Base-by-base conservation (phyloP, 1,284 basidiomycete genomes). In the Malassezia furfur region DNA sequence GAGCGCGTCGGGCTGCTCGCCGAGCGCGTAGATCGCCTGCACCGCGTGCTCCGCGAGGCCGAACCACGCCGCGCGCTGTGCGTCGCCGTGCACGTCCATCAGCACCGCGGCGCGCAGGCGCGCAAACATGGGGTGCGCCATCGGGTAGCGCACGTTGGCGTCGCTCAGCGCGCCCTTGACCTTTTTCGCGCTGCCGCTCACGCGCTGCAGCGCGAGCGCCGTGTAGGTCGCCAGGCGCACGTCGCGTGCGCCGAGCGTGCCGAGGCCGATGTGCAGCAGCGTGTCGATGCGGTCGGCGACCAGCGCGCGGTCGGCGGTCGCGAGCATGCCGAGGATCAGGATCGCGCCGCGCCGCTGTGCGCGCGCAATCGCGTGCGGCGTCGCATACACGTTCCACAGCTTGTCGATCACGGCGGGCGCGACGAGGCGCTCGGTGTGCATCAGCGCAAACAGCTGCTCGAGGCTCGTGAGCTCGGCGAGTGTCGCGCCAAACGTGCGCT, bases 131-230 rank as follows among this genome's bases (percentile, higher is more conserved):
- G 83, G 80, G 60, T 85, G 87, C 40, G 86, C 84, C 87, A 96
- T 96, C 2, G 86, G 85, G 50, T 91, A 79, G 3, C 93, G 84
- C 52, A 91, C 80, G 5, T 84, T 86, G 67, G 89, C 88, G 78
- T 96, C 88, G 22, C 84, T 78, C 14, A 96, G 81, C 17, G 66
- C 63, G 37, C 74, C 93, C 79, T 98, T 98, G 64, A 98, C 84
- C 75, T 96, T 98, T 79, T 96, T 98, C 31, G 84, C 87, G 66
- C 88, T 94, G 1, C 94, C 94, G 46, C 88, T 88, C 15, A 98
- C 79, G 0, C 93, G 82, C 66, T 93, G 88, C 32, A 98, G 78
- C 0, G 91, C 91, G 44, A 96, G 83, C 68, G 89, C 96, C 0
- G 91, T 94, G 73, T 96, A 96, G 50, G 88, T 82, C 0, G 91